A percentile compares a stretch with the other conserved stretches of the same genome.
phyloP scores from a whole-genome alignment of 1,139 yeast species.

The Wickerhamiella pararugosa region DNA sequence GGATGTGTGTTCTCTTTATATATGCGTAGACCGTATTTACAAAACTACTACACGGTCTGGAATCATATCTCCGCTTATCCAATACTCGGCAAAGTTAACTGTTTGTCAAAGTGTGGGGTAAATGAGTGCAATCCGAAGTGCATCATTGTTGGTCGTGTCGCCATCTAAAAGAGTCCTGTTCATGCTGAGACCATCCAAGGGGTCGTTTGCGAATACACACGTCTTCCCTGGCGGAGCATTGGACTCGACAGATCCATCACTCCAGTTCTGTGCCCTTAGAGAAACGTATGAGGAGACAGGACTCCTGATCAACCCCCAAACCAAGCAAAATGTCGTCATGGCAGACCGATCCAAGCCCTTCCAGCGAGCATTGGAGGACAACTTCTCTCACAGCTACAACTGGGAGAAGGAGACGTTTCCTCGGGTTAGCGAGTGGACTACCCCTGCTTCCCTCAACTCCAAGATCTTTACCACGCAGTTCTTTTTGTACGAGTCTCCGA shows the following conservation, averaged over 20 bases:
- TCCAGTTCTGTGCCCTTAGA: conserved; percentile 22
- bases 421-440: conserved; percentile 20
- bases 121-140: conserved; percentile 9
- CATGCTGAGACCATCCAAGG: conserved; percentile 21
- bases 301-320: conserved; percentile 17
- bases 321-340: conserved; percentile 9
- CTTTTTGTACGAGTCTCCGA: conserved; percentile 16
- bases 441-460: conserved; percentile 16
- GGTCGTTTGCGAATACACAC: conserved; percentile 21
- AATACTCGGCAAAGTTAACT: too few species aligned
- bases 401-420: conserved; percentile 6
- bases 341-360: conserved; percentile 7
- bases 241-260: conserved; percentile 19
- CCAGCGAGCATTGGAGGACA: neutral
- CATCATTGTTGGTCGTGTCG: conserved; percentile 21
- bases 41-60: too few species aligned
- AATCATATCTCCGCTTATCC: too few species aligned
- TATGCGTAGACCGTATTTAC: too few species aligned
- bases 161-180: conserved; percentile 19
- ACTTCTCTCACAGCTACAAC: neutral
- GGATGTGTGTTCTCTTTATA: too few species aligned
- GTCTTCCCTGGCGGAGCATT: conserved; percentile 25
- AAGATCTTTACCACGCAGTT: conserved; percentile 22
- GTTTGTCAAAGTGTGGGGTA: neutral
- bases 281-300: conserved; percentile 26